phyloP scores from a whole-genome alignment of 2,329 filamentous ascomycete species.

The Amauroascus verrucosus region DNA sequence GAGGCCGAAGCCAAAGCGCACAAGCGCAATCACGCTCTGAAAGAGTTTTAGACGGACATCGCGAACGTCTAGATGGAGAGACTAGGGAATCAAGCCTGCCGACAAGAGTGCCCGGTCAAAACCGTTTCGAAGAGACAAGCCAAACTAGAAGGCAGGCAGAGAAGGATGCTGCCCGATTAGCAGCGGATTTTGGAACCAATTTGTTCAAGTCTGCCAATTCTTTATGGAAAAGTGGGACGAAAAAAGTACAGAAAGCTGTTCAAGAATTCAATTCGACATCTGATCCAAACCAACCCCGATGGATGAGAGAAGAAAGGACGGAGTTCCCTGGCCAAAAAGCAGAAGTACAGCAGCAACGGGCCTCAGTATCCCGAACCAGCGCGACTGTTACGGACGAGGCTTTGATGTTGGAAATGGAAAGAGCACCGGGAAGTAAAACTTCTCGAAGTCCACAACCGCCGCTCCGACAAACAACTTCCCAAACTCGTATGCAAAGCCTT shows the following conservation, averaged over 20 bases:
- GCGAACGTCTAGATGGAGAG: conserved; percentile 18
- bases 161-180: conserved; percentile 67
- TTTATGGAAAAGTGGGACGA: conserved; percentile 88
- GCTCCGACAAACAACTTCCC: conserved; percentile 30
- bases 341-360: conserved; percentile 16
- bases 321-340: conserved; percentile 7
- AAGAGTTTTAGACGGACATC: conserved; percentile 36
- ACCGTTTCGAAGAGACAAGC: conserved; percentile 11
- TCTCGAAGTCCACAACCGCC: conserved; percentile 43
- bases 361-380: conserved; percentile 2
- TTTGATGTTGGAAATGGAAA: conserved; percentile 57
- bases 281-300: conserved; percentile 76
- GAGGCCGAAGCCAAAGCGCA: conserved; percentile 21
- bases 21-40: conserved; percentile 17
- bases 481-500: conserved; percentile 33
- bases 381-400: conserved; percentile 43
- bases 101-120: not conserved
- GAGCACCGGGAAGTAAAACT: conserved; percentile 7
- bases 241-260: conserved; percentile 84
- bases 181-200: conserved; percentile 69
- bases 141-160: conserved; percentile 39
- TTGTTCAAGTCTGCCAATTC: conserved; percentile 91
- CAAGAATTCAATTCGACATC: conserved; percentile 67
- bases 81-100: not conserved
- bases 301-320: conserved; percentile 64